Percentiles rank a stretch among this genome's conserved stretches.
Conservation (phyloP, 1,284 basidiomycete genomes). For the Ganoderma resinaceum region DNA sequence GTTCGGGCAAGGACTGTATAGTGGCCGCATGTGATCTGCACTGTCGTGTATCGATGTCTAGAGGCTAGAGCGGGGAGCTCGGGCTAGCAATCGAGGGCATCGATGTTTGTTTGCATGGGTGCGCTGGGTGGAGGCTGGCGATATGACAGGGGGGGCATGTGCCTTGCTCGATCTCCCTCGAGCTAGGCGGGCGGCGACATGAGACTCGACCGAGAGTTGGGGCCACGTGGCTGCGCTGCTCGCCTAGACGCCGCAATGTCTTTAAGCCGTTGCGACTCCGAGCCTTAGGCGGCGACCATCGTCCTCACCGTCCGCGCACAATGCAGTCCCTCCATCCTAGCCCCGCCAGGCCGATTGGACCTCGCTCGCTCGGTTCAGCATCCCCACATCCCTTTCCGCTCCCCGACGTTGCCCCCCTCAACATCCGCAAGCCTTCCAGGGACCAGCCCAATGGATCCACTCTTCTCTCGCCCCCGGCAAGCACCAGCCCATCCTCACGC, state of each 20-base stretch:
- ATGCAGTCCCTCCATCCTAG: slow-evolving; percentile 46
- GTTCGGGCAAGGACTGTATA: slow-evolving; percentile 18
- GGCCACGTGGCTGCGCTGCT: slow-evolving; percentile 28
- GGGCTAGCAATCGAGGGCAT: slow-evolving; percentile 17
- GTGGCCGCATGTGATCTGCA: slow-evolving; percentile 21
- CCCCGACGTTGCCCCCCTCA: slow-evolving; percentile 46
- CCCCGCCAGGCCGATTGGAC: slow-evolving; percentile 61
- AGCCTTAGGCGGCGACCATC: slow-evolving; percentile 26
- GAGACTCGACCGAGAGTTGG: slow-evolving; percentile 19
- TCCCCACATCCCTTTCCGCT: slow-evolving; percentile 49
- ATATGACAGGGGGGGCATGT: neutral
- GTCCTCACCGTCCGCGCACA: slow-evolving; percentile 35
- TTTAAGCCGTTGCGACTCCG: slow-evolving; percentile 26
- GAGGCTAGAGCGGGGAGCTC: slow-evolving; percentile 1
- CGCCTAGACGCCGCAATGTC: slow-evolving; percentile 21
- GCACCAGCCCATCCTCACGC: slow-evolving; percentile 29
- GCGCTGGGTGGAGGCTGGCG: slow-evolving; percentile 8
- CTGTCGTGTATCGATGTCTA: slow-evolving; percentile 21
- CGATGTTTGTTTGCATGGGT: slow-evolving; percentile 11
- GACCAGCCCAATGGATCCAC: slow-evolving; percentile 36
- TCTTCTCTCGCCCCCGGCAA: slow-evolving; percentile 33
- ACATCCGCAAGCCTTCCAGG: slow-evolving; percentile 47
- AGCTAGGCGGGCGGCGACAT: slow-evolving; percentile 23
- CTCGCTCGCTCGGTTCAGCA: slow-evolving; percentile 55
- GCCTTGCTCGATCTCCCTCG: slow-evolving; percentile 6